phyloP scores from a whole-genome alignment of 495 filamentous ascomycete species.

The Symbiotaphrina buchneri region DNA sequence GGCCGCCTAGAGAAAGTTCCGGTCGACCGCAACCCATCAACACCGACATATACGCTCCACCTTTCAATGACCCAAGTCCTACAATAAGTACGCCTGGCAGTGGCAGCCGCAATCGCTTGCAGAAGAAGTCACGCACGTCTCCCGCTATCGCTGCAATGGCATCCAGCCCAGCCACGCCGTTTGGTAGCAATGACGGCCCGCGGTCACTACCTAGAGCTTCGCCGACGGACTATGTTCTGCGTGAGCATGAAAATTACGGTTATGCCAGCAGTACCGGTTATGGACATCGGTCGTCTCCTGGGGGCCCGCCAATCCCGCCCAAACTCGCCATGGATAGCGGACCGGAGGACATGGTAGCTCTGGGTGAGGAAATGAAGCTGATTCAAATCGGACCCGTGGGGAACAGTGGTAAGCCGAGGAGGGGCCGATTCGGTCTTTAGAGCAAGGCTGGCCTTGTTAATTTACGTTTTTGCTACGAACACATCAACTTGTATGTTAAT shows the following conservation, averaged over 20 bases:
- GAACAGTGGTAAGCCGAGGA: slow-evolving; percentile 2
- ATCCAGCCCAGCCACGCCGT: slow-evolving; percentile 1
- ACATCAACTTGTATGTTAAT: too few relatives aligned
- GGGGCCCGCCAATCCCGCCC: slow-evolving; percentile 32
- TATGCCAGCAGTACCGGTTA: slow-evolving; percentile 4
- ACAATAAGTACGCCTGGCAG: slow-evolving; percentile 10
- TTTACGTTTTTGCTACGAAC: too few relatives aligned
- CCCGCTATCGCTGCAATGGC: neutral
- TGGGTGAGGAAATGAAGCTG: slow-evolving; percentile 58
- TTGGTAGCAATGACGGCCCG: slow-evolving; percentile 2
- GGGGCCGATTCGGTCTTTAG: too few relatives aligned
- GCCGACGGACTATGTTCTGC: slow-evolving; percentile 9
- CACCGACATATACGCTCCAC: slow-evolving; percentile 6
- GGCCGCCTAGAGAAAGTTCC: slow-evolving; percentile 2
- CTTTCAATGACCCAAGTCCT: slow-evolving; percentile 11
- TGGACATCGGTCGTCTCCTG: slow-evolving; percentile 5
- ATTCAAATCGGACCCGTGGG: slow-evolving; percentile 51
- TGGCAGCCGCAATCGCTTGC: slow-evolving; percentile 29
- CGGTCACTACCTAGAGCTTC: slow-evolving; percentile 5
- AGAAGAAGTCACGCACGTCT: slow-evolving; percentile 24
- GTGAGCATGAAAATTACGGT: slow-evolving; percentile 11
- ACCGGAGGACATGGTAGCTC: slow-evolving; percentile 19
- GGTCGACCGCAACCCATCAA: slow-evolving; percentile 6
- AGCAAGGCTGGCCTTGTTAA: too few relatives aligned
- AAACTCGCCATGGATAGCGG: slow-evolving; percentile 39